Evolutionary conservation across 2,329 filamentous ascomycete species (phyloP), one percentile per base, ranked within the genome.

Genomic region (Xylaria sp.): DNA sequence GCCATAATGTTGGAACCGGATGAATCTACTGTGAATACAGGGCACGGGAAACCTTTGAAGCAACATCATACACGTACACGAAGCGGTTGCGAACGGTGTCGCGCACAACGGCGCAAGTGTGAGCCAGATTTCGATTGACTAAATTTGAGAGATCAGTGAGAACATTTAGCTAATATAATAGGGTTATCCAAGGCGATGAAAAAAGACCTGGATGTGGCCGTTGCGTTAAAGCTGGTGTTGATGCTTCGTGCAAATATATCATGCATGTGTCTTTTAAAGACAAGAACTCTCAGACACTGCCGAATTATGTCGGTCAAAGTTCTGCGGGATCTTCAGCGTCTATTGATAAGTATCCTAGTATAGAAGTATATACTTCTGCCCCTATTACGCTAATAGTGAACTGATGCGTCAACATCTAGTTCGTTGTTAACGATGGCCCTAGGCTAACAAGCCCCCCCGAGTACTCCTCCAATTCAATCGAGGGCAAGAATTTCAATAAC

Each of bases 71-170:
- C 52, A 45, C 70, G 72, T 36, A 63, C 70, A 34, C 70, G 72
- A 55, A 69, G 56, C 23, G 70, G 72, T 18, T 73, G 72, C 30
- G 70, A 71, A 60, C 68, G 72, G 45, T 73, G 72, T 53, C 72
- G 72, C 23, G 60, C 46, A n/a, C 72, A 71, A 43, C 72, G 60
- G 48, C 72, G 72, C 55, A 73, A 73, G 41, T 73, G 72, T 73
- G 45, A 67, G 72, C 36, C 30, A 5, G 8, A 36, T n/a, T 4
- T 25, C 20, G 25, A 55, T 34, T n/a, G 8, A 6, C 45, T 7
- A 39, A n/a, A 15, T 30, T 28, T 13, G 2, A 28, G 45, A 2
- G 15, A n/a, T 36, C 13, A 36, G 39, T 62, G 13, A n/a, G 41
- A 25, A 46, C 18, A n/a, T 39, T 20, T 5, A 52, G 55, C 64